These are phyloP conservation scores for Jasminum sambac DNA, from an alignment of 257 asterid genomes.

Conservation along the genomic window DNA sequence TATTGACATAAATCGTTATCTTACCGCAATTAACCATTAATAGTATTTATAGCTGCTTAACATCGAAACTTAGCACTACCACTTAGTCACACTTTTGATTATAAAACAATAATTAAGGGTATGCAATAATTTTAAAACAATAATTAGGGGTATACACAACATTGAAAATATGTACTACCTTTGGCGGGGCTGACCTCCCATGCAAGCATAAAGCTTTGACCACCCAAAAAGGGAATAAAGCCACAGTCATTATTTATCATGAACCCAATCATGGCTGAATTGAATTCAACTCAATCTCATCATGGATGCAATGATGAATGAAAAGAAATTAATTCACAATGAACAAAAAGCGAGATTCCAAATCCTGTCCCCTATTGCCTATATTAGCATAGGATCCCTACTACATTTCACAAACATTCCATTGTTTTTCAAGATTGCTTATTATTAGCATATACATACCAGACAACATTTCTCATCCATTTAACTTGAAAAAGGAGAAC, in stretches of 20 bases:
- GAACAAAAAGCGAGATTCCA: neutral
- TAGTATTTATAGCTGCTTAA: no score
- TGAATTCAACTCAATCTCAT: slow-evolving; percentile 8
- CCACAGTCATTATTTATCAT: neutral
- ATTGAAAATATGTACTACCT: neutral
- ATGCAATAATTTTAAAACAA: no score
- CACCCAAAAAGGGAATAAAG: neutral
- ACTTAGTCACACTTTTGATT: no score
- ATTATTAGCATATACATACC: neutral
- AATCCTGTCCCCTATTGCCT: neutral
- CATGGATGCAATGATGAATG: neutral
- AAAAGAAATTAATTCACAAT: slow-evolving; percentile 2
- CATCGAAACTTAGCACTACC: no score
- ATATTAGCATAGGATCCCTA: slow-evolving; percentile 6
- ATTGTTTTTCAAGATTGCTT: neutral
- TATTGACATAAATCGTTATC: no score
- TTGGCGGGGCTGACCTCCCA: no score
- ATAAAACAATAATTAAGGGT: no score
- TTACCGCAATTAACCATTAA: no score
- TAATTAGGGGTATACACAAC: neutral
- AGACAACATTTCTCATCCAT: neutral
- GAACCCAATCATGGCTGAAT: neutral
- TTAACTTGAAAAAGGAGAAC: no score
- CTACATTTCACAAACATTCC: neutral
- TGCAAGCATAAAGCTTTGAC: slow-evolving; percentile 1